phyloP scores from a whole-genome alignment of 2,329 filamentous ascomycete genomes.

The Xylaria sp. region DNA sequence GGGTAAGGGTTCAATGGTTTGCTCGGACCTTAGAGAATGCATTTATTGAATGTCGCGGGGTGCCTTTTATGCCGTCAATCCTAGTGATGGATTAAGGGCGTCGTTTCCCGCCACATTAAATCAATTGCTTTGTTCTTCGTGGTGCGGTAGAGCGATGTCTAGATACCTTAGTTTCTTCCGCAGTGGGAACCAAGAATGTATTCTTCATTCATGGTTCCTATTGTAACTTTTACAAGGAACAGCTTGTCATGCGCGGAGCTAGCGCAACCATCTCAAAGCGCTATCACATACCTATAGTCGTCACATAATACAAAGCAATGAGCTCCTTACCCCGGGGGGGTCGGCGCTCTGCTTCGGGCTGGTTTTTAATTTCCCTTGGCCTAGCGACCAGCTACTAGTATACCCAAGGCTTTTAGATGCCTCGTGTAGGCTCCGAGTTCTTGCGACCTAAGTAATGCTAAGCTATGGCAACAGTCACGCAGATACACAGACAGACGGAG shows the following conservation, averaged over 20 bases:
- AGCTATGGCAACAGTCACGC: too few species aligned
- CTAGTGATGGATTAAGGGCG: background rate
- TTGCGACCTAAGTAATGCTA: background rate
- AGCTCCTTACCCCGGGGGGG: too few species aligned
- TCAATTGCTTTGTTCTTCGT: too few species aligned
- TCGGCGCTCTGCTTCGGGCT: too few species aligned
- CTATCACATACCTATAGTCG: background rate
- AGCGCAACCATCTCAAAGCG: background rate
- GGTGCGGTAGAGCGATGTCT: background rate
- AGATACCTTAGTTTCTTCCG: background rate
- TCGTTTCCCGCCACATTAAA: too few species aligned
- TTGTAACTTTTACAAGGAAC: background rate
- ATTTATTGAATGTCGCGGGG: background rate
- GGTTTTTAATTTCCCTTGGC: too few species aligned
- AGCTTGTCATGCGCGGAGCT: background rate
- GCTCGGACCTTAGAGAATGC: background rate
- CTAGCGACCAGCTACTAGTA: too few species aligned
- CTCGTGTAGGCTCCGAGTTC: background rate
- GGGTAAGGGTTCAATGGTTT: background rate
- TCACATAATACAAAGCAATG: too few species aligned
- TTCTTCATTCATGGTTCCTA: background rate
- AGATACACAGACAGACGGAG: too few species aligned
- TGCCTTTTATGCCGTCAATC: background rate
- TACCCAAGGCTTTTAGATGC: background rate
- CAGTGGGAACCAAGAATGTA: background rate